These are phyloP conservation scores for Ceratocystis destructans DNA, from an alignment of 2,329 filamentous ascomycete genomes.

Conservation along the genomic window DNA sequence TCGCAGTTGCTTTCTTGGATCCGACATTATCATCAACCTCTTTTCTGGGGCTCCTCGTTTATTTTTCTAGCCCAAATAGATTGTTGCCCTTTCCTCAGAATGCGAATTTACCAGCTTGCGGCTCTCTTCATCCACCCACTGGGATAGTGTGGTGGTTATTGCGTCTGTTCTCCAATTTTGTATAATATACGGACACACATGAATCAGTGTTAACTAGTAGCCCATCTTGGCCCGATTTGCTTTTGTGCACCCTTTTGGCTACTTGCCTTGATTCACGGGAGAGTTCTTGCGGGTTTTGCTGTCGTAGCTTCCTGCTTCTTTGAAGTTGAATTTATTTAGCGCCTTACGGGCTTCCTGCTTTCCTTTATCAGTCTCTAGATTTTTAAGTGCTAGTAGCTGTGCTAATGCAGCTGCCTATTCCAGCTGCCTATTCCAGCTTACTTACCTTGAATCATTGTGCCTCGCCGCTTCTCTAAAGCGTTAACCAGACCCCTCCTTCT, in stretches of 20 bases:
- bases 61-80: not conserved
- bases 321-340: not conserved
- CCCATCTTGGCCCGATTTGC: too few relatives aligned
- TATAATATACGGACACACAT: too few relatives aligned
- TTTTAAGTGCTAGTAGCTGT: too few relatives aligned
- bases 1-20: not conserved
- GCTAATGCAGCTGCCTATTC: not conserved
- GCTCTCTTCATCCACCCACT: not conserved
- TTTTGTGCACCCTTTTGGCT: not conserved
- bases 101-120: not conserved
- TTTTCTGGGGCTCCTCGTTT: not conserved
- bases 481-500: not conserved
- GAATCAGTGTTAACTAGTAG: too few relatives aligned
- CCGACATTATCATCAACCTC: not conserved
- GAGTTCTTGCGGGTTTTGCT: not conserved
- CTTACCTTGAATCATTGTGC: not conserved
- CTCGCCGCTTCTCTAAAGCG: not conserved
- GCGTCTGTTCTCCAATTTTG: not conserved
- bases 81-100: not conserved
- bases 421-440: not conserved
- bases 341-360: too few relatives aligned
- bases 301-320: not conserved
- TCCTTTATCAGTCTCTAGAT: too few relatives aligned
- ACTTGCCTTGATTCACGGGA: not conserved
- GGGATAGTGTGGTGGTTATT: not conserved